Evolutionary conservation across 2,329 filamentous ascomycete species (phyloP), one percentile per base, ranked within the genome.

Genomic region (Dendryphion nanum): DNA sequence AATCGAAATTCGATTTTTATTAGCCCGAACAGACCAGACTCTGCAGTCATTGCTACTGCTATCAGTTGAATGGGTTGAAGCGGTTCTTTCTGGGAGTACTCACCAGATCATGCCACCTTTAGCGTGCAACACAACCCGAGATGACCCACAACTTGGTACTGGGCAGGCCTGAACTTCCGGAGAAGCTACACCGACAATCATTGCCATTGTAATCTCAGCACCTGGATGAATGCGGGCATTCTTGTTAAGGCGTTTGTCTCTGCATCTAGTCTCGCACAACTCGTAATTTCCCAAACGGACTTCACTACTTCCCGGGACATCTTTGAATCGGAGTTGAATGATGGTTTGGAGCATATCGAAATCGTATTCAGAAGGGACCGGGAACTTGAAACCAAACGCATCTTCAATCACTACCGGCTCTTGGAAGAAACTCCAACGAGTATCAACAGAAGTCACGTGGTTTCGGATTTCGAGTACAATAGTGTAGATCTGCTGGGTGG

Each of bases 331-430:
- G 6, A 17, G 23, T 10, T 18, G 5, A 18, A 36, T 29, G 20
- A 28, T 28, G 23, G 33, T 12, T 4, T 28, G 21, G 5, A 36
- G 5, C 6, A 29, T 15, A 17, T 18, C 33, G 21, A n/a, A 36
- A 15, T 36, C 33, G 12, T 29, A 36, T 14, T 36, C 23, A 28
- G 33, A 36, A 6, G 33, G 33, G 6, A 36, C 16, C 7, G 33
- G 33, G 19, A 36, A 36, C 18, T 36, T 36, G 7, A 16, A 12
- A 19, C 33, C 33, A 6, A 36, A 17, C 6, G 33, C 33, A 18
- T 36, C 33, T 24, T 36, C 33, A 4, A 28, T 5, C 6, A 29
- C 5, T 5, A 36, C 13, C 5, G 33, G 33, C 5, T 20, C 23
- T 18, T 36, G 33, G 15, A 36, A 36, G 15, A 18, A 29, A 12